Evolutionary conservation across 73 alveolate genomes (phyloP).

Genomic region (Paramecium bursaria): DNA sequence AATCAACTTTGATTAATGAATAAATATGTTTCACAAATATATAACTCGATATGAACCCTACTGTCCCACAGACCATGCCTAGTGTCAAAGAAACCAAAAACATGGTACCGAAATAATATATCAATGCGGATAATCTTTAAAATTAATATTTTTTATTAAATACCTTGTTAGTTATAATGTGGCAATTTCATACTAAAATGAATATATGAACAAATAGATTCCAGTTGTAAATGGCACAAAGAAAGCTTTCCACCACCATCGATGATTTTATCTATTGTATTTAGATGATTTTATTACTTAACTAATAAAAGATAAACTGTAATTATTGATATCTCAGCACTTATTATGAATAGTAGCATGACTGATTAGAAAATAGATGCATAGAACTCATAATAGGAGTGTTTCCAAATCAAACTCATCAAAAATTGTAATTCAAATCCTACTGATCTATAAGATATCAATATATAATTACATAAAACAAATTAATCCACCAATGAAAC

Average conservation of each 20-base stretch:
- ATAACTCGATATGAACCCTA: constrained; percentile 65
- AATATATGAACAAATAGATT: constrained; percentile 62
- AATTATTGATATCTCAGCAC: constrained; percentile 72
- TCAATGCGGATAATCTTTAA: constrained; percentile 57
- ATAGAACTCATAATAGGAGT: constrained; percentile 64
- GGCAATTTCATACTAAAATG: constrained; percentile 59
- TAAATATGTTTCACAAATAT: constrained; percentile 62
- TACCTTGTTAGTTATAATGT: constrained; percentile 56
- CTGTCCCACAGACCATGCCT: constrained; percentile 68
- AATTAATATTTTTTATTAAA: not conserved
- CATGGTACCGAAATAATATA: constrained; percentile 71
- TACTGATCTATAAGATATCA: not conserved
- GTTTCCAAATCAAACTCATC: constrained; percentile 68
- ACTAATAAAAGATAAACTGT: constrained; percentile 52
- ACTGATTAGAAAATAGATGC: constrained; percentile 61
- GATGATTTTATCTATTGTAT: constrained; percentile 56
- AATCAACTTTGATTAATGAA: constrained; percentile 65
- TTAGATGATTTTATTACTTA: not conserved
- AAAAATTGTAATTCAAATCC: constrained; percentile 61
- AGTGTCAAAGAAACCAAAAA: constrained; percentile 43
- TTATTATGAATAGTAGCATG: constrained; percentile 43
- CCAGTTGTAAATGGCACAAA: constrained; percentile 73
- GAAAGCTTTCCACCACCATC: constrained; percentile 74
- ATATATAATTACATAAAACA: constrained; percentile 54
- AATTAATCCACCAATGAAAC: constrained; percentile 67